Base-by-base conservation (phyloP, 805 yeast species). In the Candida sakaeoensis region DNA sequence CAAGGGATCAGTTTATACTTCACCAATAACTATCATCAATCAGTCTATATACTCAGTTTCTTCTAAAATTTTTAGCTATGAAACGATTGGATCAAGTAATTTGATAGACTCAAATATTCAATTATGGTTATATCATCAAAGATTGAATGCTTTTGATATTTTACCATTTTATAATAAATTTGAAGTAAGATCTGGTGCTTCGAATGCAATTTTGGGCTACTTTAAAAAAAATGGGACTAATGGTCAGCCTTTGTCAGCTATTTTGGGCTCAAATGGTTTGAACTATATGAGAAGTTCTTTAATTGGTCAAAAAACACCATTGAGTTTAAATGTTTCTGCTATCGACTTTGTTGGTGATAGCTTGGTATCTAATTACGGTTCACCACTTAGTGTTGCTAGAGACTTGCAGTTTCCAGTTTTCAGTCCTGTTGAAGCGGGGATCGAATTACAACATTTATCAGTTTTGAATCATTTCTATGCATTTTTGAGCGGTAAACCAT, bases 141-240 rank as follows among this genome's bases (percentile, higher is more conserved):
- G 71, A 33, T 54, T 57, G 28, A 82, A 83, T 55, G 66, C 77
- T 10, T 54, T 60, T 33, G 80, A 80, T 17, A 61, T 58, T n/a
- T 77, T 80, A 40, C 93, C 95, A 19, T 68, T 69, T 39, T 61
- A 82, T 49, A 69, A 78, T 54, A 65, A 74, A 47, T 60, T 82
- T 42, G 88, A 89, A 54, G 76, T 86, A 41, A 79, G 95, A 58
- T 68, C 83, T 2, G 97, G 96, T 52, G 93, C 96, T 23, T 86
- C 91, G 33, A 74, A 79, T 46, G 76, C 85, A 19, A 73, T 91
- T 33, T 66, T 85, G 37, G 97, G 96, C 27, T 90, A 81, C 63
- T 60, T 77, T 39, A 46, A 55, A 31, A 54, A 53, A 35, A 49
- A 52, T 39, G 63, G 63, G 7, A 56, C 65, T 36, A 54, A 53